Base-by-base conservation (phyloP, 2,329 filamentous ascomycete species). In the Fonsecaea erecta region DNA sequence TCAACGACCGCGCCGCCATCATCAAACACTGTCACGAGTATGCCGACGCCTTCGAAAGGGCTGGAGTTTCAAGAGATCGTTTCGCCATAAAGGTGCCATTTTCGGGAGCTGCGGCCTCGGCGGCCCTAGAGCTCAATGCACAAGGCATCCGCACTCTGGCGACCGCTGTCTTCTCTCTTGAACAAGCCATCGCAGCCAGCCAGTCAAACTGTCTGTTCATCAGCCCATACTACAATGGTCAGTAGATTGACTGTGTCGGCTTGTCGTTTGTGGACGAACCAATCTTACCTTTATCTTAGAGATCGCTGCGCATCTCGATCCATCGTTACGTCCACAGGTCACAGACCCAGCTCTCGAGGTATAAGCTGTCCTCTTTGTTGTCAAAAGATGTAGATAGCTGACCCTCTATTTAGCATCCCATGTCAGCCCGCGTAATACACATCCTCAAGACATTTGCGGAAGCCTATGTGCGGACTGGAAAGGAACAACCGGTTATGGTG, bases 91-190 rank as follows among this genome's bases (percentile, higher is more conserved):
- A 64, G 28, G 6, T 64, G n/a, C 56, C 57, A 18, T 43, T 56
- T 37, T 48, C 62, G 3, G 62, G 62, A 37, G 28, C 62, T 14
- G 62, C 51, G 14, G 51, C 32, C 9, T 35, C 51, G 18, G 62
- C 62, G 21, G 57, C 57, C 12, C n/a, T 34, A 4, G 30, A 48
- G 21, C 62, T 64, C n/a, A 55, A 60, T 16, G 34, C 34, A 3
- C 34, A 56, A 37, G 84, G 84, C 1, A 83, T 88, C n/a, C 77
- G 79, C 1, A 88, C 87, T 0, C 77, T 89, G 2, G 86, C 85
- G 0, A 90, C 87, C 0, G 88, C 85, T 1, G 77, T 90, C 54
- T 90, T 89, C 71, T 84, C 83, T 51, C 80, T 88, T 70, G 80
- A 85, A 46, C 87, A 89, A 72, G 87, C 86, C 0, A 79, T 80